These are phyloP conservation scores for Thalia dealbata DNA, from an alignment of 176 grass and related monocot genomes.

Conservation along the genomic window DNA sequence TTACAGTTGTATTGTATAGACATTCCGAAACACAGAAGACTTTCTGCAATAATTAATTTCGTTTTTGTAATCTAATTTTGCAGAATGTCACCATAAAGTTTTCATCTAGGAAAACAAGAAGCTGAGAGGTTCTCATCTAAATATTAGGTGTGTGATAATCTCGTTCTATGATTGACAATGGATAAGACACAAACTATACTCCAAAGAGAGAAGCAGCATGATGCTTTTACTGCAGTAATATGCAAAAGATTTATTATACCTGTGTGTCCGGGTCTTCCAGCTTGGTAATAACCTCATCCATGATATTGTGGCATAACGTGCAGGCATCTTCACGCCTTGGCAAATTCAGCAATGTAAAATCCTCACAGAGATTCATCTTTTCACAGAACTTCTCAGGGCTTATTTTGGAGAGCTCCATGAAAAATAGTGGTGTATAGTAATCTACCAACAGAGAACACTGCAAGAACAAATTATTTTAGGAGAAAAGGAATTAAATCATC, in stretches of 20 bases:
- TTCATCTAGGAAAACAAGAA: neutral
- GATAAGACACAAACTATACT: too few species aligned
- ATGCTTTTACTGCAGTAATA: too few species aligned
- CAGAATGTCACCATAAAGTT: neutral
- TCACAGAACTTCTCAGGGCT: conserved; percentile 62
- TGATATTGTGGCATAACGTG: conserved; percentile 44
- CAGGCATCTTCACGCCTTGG: conserved; percentile 42
- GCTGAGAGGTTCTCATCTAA: neutral
- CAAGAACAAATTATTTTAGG: conserved; percentile 7
- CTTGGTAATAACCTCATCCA: conserved; percentile 51
- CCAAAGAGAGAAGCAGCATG: too few species aligned
- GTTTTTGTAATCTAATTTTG: neutral
- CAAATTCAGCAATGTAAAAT: conserved; percentile 9
- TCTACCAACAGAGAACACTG: conserved; percentile 71
- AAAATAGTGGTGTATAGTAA: conserved; percentile 61
- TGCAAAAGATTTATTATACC: conserved; percentile 27
- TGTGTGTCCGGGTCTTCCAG: conserved; percentile 77
- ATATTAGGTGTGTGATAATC: too few species aligned
- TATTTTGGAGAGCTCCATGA: conserved; percentile 47
- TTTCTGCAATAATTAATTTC: neutral
- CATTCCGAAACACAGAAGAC: neutral
- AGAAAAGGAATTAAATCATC: neutral
- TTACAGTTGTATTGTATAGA: neutral
- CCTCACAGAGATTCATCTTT: conserved; percentile 57
- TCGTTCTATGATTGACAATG: too few species aligned